Percentiles rank a stretch among this genome's conserved stretches.
Conservation (phyloP, 257 asterid species). For the Ehretia macrophylla region DNA sequence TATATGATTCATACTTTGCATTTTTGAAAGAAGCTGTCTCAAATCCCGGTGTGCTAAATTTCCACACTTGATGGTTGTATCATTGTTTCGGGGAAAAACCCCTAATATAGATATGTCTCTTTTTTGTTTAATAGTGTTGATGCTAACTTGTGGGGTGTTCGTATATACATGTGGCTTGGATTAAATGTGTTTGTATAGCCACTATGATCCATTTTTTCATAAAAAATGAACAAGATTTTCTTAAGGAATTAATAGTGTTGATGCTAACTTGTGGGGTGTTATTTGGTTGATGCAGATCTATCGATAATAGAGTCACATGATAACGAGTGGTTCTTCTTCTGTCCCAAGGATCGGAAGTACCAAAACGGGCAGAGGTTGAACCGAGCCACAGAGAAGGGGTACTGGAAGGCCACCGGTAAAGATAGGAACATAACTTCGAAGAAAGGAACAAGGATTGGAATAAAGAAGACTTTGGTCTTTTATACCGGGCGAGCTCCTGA, state of each 20-base stretch:
- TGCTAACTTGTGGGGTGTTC: no score
- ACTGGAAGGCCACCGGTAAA: slow-evolving; percentile 98
- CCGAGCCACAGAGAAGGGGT: slow-evolving; percentile 84
- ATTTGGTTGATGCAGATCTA: slow-evolving; percentile 48
- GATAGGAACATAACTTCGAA: slow-evolving; percentile 69
- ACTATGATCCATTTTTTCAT: no score
- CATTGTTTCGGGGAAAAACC: no score
- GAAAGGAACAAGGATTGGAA: slow-evolving; percentile 79
- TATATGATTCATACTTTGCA: no score
- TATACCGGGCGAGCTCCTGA: slow-evolving; percentile 92
- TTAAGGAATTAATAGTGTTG: not conserved
- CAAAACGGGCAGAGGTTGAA: slow-evolving; percentile 89
- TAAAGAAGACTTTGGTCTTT: slow-evolving; percentile 93
- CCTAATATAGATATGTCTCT: no score
- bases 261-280: not conserved
- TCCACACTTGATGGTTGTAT: no score
- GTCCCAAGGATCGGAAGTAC: slow-evolving; percentile 95
- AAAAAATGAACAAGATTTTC: not conserved
- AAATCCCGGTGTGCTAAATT: no score
- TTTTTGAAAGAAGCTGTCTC: no score
- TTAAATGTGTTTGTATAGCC: no score
- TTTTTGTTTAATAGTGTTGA: no score
- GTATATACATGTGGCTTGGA: no score
- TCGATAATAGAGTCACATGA: slow-evolving; percentile 71
- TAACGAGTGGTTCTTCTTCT: slow-evolving; percentile 98